Conservation (phyloP, 257 asterid species). For the Linderniella brevidens region DNA sequence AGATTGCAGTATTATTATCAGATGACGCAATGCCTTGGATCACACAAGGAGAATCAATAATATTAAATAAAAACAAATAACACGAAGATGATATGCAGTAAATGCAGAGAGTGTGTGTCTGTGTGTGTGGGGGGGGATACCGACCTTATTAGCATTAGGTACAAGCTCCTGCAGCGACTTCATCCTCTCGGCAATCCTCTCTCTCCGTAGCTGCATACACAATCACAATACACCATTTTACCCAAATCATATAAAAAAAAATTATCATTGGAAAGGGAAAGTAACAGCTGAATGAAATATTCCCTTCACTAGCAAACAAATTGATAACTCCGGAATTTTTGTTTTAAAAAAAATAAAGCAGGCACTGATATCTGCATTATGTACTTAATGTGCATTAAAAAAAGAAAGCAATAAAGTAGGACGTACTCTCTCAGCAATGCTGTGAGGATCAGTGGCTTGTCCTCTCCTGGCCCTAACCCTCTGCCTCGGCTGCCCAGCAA, state of each 20-base stretch:
- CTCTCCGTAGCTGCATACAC: conserved; percentile 66
- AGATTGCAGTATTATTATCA: too few species aligned
- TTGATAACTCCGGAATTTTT: too few species aligned
- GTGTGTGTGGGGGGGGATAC: too few species aligned
- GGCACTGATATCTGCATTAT: too few species aligned
- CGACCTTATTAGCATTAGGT: conserved; percentile 84
- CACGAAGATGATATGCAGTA: too few species aligned
- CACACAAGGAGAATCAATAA: neutral
- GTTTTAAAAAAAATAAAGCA: too few species aligned
- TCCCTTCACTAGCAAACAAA: neutral
- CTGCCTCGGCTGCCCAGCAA: conserved; percentile 54
- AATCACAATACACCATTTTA: conserved; percentile 7
- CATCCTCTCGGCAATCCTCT: conserved; percentile 98
- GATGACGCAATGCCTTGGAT: too few species aligned
- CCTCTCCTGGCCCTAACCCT: conserved; percentile 94
- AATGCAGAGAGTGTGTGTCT: too few species aligned
- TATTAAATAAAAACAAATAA: conserved; percentile 1
- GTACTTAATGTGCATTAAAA: too few species aligned
- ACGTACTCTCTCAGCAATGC: conserved; percentile 90
- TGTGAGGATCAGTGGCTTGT: conserved; percentile 98
- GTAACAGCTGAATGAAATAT: neutral
- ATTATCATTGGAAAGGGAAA: neutral
- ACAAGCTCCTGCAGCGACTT: conserved; percentile 84
- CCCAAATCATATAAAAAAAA: conserved; percentile 11
- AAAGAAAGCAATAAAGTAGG: neutral